A percentile compares a stretch with the other conserved stretches of the same genome.
phyloP scores from a whole-genome alignment of 306 rosid species.

The Castanopsis chinensis region DNA sequence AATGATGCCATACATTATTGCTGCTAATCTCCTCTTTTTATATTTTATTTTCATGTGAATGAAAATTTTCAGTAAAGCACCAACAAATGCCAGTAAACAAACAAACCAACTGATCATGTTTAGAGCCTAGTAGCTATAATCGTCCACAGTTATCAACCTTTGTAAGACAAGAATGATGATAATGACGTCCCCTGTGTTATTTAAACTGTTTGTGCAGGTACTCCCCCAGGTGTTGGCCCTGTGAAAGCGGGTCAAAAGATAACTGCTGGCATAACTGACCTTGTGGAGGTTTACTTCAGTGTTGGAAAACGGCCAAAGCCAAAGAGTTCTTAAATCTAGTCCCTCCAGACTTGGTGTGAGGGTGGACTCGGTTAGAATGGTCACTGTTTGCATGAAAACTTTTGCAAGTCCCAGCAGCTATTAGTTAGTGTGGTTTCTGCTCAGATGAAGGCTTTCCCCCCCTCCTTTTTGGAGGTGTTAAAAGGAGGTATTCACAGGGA shows the following conservation, averaged over 20 bases:
- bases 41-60: too few relatives aligned
- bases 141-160: not conserved
- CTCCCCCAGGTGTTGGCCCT: constrained; percentile 95
- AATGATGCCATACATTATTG: not conserved
- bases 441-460: not conserved
- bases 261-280: constrained; percentile 83
- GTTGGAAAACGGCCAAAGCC: constrained; percentile 52
- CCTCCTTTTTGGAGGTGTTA: not conserved
- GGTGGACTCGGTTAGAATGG: not conserved
- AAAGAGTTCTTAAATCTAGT: constrained; percentile 17
- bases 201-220: constrained; percentile 55
- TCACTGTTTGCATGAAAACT: too few relatives aligned
- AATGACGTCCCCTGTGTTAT: not conserved
- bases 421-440: not conserved
- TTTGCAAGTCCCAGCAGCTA: too few relatives aligned
- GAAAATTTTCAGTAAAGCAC: too few relatives aligned
- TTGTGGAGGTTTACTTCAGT: constrained; percentile 63
- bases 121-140: not conserved
- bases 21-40: not conserved
- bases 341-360: not conserved
- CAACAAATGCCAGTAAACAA: too few relatives aligned
- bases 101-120: not conserved
- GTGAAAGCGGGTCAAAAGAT: constrained; percentile 83
- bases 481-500: too few relatives aligned
- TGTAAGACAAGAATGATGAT: not conserved